phyloP scores from a whole-genome alignment of 257 asterid species.

The Solanum tarapatanum region DNA sequence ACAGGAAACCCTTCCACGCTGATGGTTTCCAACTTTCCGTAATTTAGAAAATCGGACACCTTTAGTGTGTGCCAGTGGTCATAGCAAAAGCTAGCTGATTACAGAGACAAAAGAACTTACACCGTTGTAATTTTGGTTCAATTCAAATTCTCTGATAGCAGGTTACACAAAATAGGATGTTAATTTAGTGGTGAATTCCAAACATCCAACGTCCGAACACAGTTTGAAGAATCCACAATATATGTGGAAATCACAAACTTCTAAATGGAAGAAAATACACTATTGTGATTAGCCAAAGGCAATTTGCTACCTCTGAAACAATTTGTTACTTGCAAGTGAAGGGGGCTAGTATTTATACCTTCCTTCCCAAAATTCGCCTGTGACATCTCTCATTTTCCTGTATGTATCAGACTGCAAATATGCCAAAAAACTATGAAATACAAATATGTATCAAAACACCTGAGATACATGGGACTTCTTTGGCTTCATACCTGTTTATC shows the following conservation, averaged over 20 bases:
- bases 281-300: not conserved
- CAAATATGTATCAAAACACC: not conserved
- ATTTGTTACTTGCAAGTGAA: not conserved
- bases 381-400: slow-evolving; percentile 80
- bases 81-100: not conserved
- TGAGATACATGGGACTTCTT: not conserved
- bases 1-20: not conserved
- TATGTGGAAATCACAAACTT: not conserved
- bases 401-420: slow-evolving; percentile 75
- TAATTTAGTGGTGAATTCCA: not conserved
- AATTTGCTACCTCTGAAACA: not conserved
- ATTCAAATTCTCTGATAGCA: not conserved
- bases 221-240: not conserved
- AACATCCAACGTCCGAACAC: not conserved
- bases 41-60: not conserved
- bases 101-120: not conserved
- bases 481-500: slow-evolving; percentile 57
- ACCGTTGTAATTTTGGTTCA: not conserved
- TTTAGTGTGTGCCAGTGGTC: not conserved
- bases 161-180: not conserved
- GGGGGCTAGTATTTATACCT: slow-evolving; percentile 33
- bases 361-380: slow-evolving; percentile 93
- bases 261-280: not conserved
- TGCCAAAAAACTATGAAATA: not conserved
- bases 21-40: not conserved